phyloP scores from a whole-genome alignment of 129 eudicot genomes.

The sunflower (Helianthus annuus) region DNA sequence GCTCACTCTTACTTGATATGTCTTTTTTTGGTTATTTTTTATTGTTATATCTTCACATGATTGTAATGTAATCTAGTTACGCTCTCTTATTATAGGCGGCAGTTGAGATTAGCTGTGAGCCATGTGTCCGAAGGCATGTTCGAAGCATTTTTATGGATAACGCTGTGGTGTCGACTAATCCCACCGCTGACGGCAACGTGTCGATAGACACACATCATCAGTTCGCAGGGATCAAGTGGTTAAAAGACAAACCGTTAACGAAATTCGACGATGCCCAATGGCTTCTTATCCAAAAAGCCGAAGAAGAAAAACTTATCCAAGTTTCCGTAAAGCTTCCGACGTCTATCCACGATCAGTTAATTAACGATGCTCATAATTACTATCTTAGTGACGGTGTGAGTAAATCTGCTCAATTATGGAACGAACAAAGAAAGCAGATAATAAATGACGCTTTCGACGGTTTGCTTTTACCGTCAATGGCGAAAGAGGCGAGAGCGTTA shows the following conservation, averaged over 20 bases:
- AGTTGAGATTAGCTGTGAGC: constrained; percentile 93
- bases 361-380: constrained; percentile 65
- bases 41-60: background rate
- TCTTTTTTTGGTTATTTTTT: background rate
- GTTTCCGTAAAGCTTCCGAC: constrained; percentile 75
- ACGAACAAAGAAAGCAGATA: constrained; percentile 88
- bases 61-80: background rate
- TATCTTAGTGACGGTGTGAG: constrained; percentile 95
- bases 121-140: constrained; percentile 77
- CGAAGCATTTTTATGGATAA: constrained; percentile 90
- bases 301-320: constrained; percentile 90
- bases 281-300: constrained; percentile 94
- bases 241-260: constrained; percentile 71
- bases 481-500: constrained; percentile 82
- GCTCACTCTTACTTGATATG: too few species aligned
- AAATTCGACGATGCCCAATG: constrained; percentile 89
- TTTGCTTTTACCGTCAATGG: constrained; percentile 82
- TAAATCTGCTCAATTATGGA: constrained; percentile 92
- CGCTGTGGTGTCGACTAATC: constrained; percentile 88
- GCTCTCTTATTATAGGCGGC: constrained; percentile 65
- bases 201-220: constrained; percentile 75
- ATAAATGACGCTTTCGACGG: constrained; percentile 68
- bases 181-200: constrained; percentile 75
- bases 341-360: constrained; percentile 47
- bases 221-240: constrained; percentile 82